These are phyloP conservation scores for Fragosphaeria purpurea DNA, from an alignment of 2,329 filamentous ascomycete genomes.

Conservation along the genomic window DNA sequence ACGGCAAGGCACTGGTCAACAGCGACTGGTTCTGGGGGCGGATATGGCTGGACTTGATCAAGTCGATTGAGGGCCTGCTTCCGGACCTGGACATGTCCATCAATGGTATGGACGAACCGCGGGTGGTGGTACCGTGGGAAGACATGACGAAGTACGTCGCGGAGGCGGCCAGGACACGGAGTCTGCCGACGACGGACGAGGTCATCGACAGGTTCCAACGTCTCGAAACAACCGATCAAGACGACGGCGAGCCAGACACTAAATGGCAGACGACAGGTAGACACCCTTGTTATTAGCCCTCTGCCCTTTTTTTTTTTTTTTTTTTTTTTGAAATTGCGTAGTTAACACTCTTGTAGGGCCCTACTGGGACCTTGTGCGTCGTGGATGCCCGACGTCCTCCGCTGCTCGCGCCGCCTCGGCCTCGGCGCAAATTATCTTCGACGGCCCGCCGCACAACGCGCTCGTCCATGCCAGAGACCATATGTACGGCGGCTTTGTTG, in stretches of 20 bases:
- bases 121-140: constrained; percentile 54
- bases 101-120: constrained; percentile 58
- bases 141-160: constrained; percentile 45
- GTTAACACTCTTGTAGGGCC: constrained; percentile 24
- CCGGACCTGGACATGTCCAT: constrained; percentile 60
- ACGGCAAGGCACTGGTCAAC: constrained; percentile 38
- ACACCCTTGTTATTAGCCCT: constrained; percentile 12
- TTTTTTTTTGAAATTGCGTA: too few species aligned
- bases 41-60: constrained; percentile 45
- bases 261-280: constrained; percentile 41
- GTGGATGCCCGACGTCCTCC: constrained; percentile 54
- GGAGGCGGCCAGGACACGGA: constrained; percentile 27
- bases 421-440: constrained; percentile 32
- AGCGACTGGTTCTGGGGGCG: constrained; percentile 50
- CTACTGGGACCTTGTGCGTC: constrained; percentile 48
- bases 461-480: constrained; percentile 37
- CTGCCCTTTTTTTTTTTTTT: neutral
- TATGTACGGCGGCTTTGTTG: constrained; percentile 46
- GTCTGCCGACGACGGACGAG: constrained; percentile 32
- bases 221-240: constrained; percentile 23
- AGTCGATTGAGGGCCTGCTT: constrained; percentile 42
- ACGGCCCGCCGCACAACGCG: constrained; percentile 34
- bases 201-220: constrained; percentile 33
- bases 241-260: constrained; percentile 21
- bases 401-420: constrained; percentile 41